These are phyloP conservation scores for Anisodus tanguticus DNA, from an alignment of 257 asterid genomes.

Conservation along the genomic window DNA sequence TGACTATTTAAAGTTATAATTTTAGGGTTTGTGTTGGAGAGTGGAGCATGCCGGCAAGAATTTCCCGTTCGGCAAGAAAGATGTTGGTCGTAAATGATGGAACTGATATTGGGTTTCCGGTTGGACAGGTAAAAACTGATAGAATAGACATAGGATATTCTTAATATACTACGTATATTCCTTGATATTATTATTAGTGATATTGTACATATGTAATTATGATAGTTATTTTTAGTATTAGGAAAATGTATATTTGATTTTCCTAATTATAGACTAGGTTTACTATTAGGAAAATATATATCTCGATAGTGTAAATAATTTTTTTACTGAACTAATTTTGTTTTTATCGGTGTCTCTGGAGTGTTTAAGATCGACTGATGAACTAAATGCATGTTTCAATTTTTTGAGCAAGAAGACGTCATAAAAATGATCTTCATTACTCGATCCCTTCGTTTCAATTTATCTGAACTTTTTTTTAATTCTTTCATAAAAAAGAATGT, in stretches of 20 bases:
- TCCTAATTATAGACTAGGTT: too few relatives aligned
- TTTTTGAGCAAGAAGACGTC: not conserved
- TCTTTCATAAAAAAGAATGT: too few relatives aligned
- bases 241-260: too few relatives aligned
- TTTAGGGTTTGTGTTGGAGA: constrained; percentile 13
- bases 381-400: too few relatives aligned
- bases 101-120: not conserved
- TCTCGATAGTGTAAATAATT: not conserved
- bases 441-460: too few relatives aligned
- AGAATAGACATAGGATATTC: too few relatives aligned
- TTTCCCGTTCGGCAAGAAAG: not conserved
- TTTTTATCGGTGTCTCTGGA: not conserved
- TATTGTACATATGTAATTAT: too few relatives aligned
- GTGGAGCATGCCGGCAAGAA: not conserved
- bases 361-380: not conserved
- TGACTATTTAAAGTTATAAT: not conserved
- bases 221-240: too few relatives aligned
- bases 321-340: too few relatives aligned
- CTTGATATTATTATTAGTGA: too few relatives aligned
- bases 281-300: not conserved
- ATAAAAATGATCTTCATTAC: not conserved
- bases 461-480: not conserved
- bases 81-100: not conserved
- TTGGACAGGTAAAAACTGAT: not conserved
- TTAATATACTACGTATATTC: too few relatives aligned